phyloP scores from a whole-genome alignment of 2,329 filamentous ascomycete species.

The Colletotrichum spinosum region DNA sequence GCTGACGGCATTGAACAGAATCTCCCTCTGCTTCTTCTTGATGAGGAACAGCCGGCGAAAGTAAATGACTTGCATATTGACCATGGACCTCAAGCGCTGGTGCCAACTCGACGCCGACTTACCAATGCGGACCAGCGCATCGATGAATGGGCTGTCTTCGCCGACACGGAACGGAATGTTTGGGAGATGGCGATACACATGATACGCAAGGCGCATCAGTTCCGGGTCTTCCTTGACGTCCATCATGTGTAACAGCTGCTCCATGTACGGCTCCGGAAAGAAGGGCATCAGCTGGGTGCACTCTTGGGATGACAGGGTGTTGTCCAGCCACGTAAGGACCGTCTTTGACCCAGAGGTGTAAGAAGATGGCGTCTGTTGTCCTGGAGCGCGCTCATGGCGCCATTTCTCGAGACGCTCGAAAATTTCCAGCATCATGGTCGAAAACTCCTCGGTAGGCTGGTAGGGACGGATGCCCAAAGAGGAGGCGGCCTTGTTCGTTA shows the following conservation, averaged over 20 bases:
- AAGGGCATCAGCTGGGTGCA: conserved; percentile 92
- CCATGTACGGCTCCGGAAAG: conserved; percentile 90
- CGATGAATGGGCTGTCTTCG: conserved; percentile 86
- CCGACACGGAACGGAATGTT: conserved; percentile 93
- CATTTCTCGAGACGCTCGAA: conserved; percentile 87
- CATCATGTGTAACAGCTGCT: conserved; percentile 99
- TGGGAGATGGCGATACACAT: conserved; percentile 94
- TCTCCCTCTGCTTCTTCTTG: conserved; percentile 77
- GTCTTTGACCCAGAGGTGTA: conserved; percentile 98
- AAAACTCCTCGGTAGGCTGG: conserved; percentile 79
- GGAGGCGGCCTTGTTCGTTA: conserved; percentile 81
- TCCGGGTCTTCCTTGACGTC: conserved; percentile 99
- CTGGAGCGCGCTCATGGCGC: conserved; percentile 85
- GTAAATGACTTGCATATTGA: conserved; percentile 99
- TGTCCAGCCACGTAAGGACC: conserved; percentile 93
- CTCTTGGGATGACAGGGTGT: conserved; percentile 89
- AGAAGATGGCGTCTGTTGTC: conserved; percentile 91
- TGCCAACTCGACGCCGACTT: conserved; percentile 90
- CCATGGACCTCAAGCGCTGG: conserved; percentile 90
- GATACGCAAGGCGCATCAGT: conserved; percentile 92
- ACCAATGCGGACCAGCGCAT: conserved; percentile 88
- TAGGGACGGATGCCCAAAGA: conserved; percentile 90
- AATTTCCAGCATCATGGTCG: conserved; percentile 76
- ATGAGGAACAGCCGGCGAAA: conserved; percentile 96
- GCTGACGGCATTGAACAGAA: conserved; percentile 91